Conservation (phyloP, 768 basidiomycete species). For the Hericium coralloides region DNA sequence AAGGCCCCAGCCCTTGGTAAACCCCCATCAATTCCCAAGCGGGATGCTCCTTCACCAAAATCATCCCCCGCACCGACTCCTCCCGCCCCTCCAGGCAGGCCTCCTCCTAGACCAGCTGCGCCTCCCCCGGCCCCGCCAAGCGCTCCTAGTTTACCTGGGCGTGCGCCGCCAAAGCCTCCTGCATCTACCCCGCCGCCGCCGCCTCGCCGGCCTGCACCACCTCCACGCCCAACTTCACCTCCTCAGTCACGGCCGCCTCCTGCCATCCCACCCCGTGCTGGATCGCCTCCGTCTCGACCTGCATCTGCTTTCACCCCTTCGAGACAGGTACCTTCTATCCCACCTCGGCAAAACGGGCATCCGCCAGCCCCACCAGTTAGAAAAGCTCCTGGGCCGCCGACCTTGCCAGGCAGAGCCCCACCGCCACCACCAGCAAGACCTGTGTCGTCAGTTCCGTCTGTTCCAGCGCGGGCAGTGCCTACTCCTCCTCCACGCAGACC, state of each 20-base stretch:
- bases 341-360: constrained; percentile 3
- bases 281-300: constrained; percentile 15
- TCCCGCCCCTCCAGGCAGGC: constrained; percentile 21
- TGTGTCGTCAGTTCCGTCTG: constrained; percentile 7
- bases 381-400: constrained; percentile 4
- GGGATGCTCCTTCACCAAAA: constrained; percentile 22
- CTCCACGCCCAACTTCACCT: constrained; percentile 29
- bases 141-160: constrained; percentile 13
- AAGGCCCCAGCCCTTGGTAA: constrained; percentile 57
- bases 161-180: constrained; percentile 22
- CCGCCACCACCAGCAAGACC: constrained; percentile 12
- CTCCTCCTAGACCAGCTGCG: constrained; percentile 8
- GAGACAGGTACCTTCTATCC: constrained; percentile 6
- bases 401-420: constrained; percentile 5
- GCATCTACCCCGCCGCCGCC: constrained; percentile 26
- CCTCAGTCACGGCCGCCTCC: constrained; percentile 15
- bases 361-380: constrained; percentile 12
- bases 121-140: constrained; percentile 15
- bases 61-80: constrained; percentile 19
- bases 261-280: constrained; percentile 12
- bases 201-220: constrained; percentile 15
- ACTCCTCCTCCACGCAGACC: constrained; percentile 1
- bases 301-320: constrained; percentile 2
- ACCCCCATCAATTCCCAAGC: constrained; percentile 56
- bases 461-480: constrained; percentile 7